Conservation (phyloP, 495 filamentous ascomycete genomes). For the Neurospora sp. region DNA sequence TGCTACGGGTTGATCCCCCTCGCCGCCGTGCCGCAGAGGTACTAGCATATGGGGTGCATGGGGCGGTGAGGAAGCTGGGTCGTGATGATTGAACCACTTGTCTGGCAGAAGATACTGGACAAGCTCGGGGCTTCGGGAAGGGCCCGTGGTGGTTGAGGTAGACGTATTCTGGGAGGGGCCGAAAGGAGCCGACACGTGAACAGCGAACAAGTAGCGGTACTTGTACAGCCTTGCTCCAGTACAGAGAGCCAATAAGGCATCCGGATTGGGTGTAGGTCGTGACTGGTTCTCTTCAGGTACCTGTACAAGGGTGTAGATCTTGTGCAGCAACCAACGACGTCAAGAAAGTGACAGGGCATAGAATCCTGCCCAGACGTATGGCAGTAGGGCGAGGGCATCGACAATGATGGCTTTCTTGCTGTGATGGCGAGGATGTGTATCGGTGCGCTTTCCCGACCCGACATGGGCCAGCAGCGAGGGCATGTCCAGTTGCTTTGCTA, state of each 20-base stretch:
- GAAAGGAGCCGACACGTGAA: slow-evolving; percentile 4
- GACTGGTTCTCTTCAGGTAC: neutral
- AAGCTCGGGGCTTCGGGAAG: slow-evolving; percentile 12
- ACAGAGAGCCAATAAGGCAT: neutral
- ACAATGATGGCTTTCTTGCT: neutral
- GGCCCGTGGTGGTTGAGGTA: slow-evolving; percentile 5
- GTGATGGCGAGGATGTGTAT: neutral
- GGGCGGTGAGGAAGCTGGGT: slow-evolving; percentile 16
- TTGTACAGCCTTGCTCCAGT: neutral
- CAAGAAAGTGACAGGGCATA: neutral
- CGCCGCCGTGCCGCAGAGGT: neutral
- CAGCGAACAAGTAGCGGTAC: neutral
- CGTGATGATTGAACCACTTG: neutral
- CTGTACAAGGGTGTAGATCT: neutral
- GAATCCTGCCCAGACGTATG: neutral
- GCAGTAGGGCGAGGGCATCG: neutral
- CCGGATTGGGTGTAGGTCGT: neutral
- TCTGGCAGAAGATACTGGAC: neutral
- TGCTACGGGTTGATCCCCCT: neutral
- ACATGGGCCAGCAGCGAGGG: neutral
- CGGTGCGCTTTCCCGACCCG: neutral
- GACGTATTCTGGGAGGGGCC: neutral
- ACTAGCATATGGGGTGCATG: slow-evolving; percentile 2
- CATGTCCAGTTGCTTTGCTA: neutral
- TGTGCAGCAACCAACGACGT: neutral